Conservation (phyloP, 345 rosid genomes). For the Eucalyptus curtisii region DNA sequence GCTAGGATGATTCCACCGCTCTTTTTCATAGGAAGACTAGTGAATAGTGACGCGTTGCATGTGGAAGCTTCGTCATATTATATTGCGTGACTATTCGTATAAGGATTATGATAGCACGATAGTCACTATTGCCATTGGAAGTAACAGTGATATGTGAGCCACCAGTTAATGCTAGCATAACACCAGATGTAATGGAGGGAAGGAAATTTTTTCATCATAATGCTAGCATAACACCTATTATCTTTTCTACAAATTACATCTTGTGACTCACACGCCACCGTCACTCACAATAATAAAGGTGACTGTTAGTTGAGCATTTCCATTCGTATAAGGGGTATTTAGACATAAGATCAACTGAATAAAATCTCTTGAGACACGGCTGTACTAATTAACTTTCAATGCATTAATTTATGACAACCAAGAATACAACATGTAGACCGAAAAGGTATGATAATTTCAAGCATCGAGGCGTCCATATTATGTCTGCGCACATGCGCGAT, state of each 20-base stretch:
- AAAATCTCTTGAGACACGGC: not conserved
- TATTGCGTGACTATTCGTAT: not conserved
- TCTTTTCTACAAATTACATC: too few relatives aligned
- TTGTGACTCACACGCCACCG: too few relatives aligned
- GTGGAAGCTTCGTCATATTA: not conserved
- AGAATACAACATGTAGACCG: not conserved
- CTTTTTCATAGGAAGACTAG: not conserved
- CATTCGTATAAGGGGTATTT: not conserved
- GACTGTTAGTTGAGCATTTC: too few relatives aligned
- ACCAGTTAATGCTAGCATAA: too few relatives aligned
- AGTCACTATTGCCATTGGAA: too few relatives aligned
- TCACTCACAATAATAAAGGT: too few relatives aligned
- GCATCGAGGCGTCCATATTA: not conserved
- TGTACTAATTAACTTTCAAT: not conserved
- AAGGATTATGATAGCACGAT: not conserved
- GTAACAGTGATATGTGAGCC: too few relatives aligned
- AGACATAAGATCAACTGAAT: not conserved
- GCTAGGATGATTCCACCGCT: not conserved
- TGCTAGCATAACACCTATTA: too few relatives aligned
- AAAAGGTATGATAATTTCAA: not conserved
- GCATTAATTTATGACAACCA: not conserved
- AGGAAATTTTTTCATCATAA: too few relatives aligned
- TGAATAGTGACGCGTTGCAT: not conserved
- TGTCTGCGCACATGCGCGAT: not conserved
- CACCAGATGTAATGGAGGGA: too few relatives aligned